These are phyloP conservation scores for Aspergillus texensis DNA, from an alignment of 2,329 filamentous ascomycete genomes.

Conservation along the genomic window DNA sequence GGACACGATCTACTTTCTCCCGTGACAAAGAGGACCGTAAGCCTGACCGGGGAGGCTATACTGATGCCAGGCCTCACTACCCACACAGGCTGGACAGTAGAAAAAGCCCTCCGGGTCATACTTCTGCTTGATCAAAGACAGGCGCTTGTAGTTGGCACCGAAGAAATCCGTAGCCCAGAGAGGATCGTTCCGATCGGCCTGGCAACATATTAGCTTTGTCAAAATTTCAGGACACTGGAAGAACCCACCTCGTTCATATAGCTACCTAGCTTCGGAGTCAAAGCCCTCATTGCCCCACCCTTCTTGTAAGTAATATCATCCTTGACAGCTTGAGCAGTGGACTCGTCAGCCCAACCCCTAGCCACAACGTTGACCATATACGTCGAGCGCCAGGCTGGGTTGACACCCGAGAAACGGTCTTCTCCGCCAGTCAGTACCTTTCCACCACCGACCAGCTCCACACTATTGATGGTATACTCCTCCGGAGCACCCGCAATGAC, in stretches of 20 bases:
- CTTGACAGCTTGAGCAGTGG: conserved; percentile 22
- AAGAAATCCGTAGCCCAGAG: conserved; percentile 20
- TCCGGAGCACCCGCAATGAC: conserved; percentile 13
- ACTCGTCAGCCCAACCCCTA: conserved; percentile 18
- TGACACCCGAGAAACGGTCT: conserved; percentile 46
- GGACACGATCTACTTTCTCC: not conserved
- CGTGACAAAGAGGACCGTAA: conserved; percentile 9
- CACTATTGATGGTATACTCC: conserved; percentile 21
- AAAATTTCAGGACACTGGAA: no score
- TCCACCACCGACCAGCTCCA: conserved; percentile 30
- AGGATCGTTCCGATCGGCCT: conserved; percentile 22
- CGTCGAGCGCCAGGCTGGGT: conserved; percentile 56
- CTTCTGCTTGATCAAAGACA: conserved; percentile 17
- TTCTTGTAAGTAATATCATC: conserved; percentile 37
- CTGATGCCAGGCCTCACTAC: conserved; percentile 14
- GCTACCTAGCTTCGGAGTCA: conserved; percentile 36
- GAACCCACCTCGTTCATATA: conserved; percentile 40
- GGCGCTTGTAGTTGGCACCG: conserved; percentile 9
- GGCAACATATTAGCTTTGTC: not conserved
- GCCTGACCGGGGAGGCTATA: not conserved
- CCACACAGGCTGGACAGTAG: conserved; percentile 21
- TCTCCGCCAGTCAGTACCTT: conserved; percentile 35
- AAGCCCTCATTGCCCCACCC: conserved; percentile 30
- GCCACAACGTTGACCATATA: conserved; percentile 37
- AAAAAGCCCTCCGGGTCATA: conserved; percentile 19